Evolutionary conservation across 1,284 basidiomycete genomes (phyloP).

Genomic region (Apiotrichum gracile): DNA sequence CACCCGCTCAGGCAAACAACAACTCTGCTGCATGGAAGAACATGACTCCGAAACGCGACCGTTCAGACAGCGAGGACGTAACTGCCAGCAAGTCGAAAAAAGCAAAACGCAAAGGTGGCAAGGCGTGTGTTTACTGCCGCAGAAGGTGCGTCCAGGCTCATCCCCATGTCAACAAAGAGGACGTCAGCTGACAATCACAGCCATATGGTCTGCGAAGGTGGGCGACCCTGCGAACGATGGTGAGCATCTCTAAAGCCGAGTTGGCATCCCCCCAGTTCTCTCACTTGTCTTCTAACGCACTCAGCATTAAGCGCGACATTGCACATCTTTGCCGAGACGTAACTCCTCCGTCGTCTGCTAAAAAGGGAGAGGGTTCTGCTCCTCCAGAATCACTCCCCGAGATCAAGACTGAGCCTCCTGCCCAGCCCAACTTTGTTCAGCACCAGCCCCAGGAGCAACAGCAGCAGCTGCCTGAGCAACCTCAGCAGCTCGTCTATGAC

Average conservation of each 20-base stretch:
- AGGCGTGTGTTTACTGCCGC: conserved; percentile 89
- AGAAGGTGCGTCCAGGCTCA: conserved; percentile 54
- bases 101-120: conserved; percentile 50
- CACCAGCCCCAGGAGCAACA: not conserved
- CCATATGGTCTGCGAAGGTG: conserved; percentile 77
- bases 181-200: conserved; percentile 18
- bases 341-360: conserved; percentile 51
- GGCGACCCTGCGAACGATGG: conserved; percentile 81
- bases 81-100: conserved; percentile 51
- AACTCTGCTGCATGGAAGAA: not conserved
- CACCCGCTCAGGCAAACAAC: too few relatives aligned
- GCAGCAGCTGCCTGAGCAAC: conserved; percentile 1
- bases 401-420: not conserved
- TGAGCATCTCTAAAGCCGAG: conserved; percentile 51
- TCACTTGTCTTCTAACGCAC: conserved; percentile 1
- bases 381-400: not conserved
- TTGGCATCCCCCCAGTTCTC: not conserved
- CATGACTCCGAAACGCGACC: not conserved
- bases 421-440: not conserved
- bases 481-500: conserved; percentile 5
- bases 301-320: conserved; percentile 83
- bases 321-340: conserved; percentile 86
- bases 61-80: not conserved
- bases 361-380: not conserved
- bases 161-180: not conserved